A percentile compares a stretch with the other conserved stretches of the same genome.
phyloP scores from a whole-genome alignment of 1,284 basidiomycete genomes.

The Cystobasidiaceae sp. region DNA sequence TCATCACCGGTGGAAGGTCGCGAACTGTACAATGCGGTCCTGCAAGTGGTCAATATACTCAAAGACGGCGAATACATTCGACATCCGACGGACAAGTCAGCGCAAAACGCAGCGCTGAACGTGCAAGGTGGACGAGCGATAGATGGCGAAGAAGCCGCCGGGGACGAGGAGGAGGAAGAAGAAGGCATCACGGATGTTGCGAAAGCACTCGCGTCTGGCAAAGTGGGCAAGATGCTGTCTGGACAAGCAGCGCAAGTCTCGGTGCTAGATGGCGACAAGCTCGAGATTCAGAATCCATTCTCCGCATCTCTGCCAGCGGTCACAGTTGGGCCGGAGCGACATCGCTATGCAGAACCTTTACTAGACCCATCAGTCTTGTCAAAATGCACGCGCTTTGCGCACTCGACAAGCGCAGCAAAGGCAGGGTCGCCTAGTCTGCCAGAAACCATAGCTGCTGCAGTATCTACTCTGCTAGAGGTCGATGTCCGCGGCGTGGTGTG shows the following conservation, averaged over 20 bases:
- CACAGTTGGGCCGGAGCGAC: constrained; percentile 76
- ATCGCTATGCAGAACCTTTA: constrained; percentile 83
- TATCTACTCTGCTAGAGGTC: constrained; percentile 28
- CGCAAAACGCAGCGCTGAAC: too few species aligned
- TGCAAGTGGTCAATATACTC: constrained; percentile 57
- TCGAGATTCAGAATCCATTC: constrained; percentile 71
- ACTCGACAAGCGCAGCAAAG: constrained; percentile 23
- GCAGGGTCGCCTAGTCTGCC: constrained; percentile 30
- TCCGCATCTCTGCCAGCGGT: constrained; percentile 69
- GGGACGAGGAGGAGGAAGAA: constrained; percentile 62
- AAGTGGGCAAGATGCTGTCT: constrained; percentile 53
- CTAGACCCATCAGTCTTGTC: constrained; percentile 61
- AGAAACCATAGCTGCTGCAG: constrained; percentile 53
- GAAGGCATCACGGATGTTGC: constrained; percentile 66
- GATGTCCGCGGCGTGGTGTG: constrained; percentile 66
- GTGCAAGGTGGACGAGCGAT: constrained; percentile 46
- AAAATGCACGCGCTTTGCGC: constrained; percentile 45
- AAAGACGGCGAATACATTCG: constrained; percentile 45
- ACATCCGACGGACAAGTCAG: constrained; percentile 58
- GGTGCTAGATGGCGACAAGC: constrained; percentile 55
- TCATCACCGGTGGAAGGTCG: constrained; percentile 18
- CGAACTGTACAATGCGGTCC: constrained; percentile 30
- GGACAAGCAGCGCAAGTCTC: constrained; percentile 2
- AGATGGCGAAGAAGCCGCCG: constrained; percentile 47
- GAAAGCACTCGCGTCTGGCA: constrained; percentile 50